These are phyloP conservation scores for Rhododendron simsii DNA, from an alignment of 148 eudicot genomes.

Conservation along the genomic window DNA sequence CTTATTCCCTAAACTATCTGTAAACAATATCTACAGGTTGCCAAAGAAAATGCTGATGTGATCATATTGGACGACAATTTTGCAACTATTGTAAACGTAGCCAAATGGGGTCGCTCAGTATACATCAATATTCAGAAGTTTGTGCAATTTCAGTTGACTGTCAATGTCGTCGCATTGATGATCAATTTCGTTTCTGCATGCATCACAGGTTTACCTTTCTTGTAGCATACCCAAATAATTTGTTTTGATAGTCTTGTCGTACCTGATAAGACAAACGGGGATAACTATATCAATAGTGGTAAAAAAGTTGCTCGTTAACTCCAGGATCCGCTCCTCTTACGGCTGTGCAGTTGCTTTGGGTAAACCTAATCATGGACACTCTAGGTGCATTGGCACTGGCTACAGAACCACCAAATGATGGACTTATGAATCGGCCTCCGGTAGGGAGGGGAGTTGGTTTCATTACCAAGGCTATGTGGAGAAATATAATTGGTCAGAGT, in stretches of 20 bases:
- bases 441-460: conserved; percentile 45
- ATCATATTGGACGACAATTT: conserved; percentile 39
- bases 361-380: conserved; percentile 66
- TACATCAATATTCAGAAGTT: conserved; percentile 41
- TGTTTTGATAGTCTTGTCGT: background rate
- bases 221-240: background rate
- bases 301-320: background rate
- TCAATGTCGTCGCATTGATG: conserved; percentile 33
- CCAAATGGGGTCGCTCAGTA: conserved; percentile 40
- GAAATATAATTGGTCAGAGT: conserved; percentile 53
- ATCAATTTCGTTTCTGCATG: conserved; percentile 34
- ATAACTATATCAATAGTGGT: background rate
- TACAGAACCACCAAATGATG: conserved; percentile 53
- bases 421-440: conserved; percentile 41
- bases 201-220: conserved; percentile 23
- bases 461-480: conserved; percentile 53
- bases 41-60: conserved; percentile 36
- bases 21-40: conserved; percentile 17
- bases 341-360: conserved; percentile 60
- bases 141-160: conserved; percentile 42
- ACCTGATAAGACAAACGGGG: background rate
- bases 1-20: background rate
- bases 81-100: conserved; percentile 30
- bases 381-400: conserved; percentile 62
- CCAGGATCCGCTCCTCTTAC: conserved; percentile 57